Percentiles rank a stretch among this genome's conserved stretches.
Evolutionary conservation across 495 filamentous ascomycete genomes (phyloP).

Genomic region (Hypomontagnella monticulosa): DNA sequence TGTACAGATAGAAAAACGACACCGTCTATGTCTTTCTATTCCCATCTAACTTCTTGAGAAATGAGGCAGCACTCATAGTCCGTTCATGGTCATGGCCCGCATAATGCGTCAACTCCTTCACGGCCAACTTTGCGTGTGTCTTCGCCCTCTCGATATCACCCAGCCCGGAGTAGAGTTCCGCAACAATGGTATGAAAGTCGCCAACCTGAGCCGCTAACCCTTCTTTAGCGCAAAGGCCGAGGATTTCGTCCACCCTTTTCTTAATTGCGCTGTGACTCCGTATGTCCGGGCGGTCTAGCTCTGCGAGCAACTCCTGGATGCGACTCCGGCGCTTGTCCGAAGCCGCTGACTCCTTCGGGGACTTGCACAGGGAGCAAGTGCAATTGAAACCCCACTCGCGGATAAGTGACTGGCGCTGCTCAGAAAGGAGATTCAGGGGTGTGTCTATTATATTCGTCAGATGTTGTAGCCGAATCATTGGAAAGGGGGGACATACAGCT

Average conservation of each 20-base stretch:
- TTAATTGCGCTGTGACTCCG: conserved; percentile 32
- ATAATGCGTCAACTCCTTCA: conserved; percentile 40
- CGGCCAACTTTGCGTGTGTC: conserved; percentile 38
- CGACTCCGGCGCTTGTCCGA: conserved; percentile 44
- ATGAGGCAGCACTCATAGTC: conserved; percentile 15
- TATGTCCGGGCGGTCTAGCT: conserved; percentile 36
- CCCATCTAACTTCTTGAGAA: conserved; percentile 24
- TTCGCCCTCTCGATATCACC: conserved; percentile 38
- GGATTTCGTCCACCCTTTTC: conserved; percentile 37
- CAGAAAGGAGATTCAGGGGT: conserved; percentile 41
- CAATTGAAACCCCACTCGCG: conserved; percentile 52
- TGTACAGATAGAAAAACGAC: not conserved
- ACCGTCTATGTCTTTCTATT: not conserved
- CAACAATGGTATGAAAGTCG: conserved; percentile 47
- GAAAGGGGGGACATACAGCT: conserved; percentile 41
- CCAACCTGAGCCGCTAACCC: conserved; percentile 46
- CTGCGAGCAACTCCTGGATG: conserved; percentile 36
- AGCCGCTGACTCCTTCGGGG: conserved; percentile 19
- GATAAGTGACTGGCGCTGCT: conserved; percentile 40
- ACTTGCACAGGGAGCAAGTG: conserved; percentile 46
- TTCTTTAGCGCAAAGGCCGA: conserved; percentile 44
- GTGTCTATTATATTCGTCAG: conserved; percentile 32
- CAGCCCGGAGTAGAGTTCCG: conserved; percentile 38
- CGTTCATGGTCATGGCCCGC: conserved; percentile 42
- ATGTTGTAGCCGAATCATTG: not conserved